phyloP scores from a whole-genome alignment of 345 rosid genomes.

The Durio zibethinus region DNA sequence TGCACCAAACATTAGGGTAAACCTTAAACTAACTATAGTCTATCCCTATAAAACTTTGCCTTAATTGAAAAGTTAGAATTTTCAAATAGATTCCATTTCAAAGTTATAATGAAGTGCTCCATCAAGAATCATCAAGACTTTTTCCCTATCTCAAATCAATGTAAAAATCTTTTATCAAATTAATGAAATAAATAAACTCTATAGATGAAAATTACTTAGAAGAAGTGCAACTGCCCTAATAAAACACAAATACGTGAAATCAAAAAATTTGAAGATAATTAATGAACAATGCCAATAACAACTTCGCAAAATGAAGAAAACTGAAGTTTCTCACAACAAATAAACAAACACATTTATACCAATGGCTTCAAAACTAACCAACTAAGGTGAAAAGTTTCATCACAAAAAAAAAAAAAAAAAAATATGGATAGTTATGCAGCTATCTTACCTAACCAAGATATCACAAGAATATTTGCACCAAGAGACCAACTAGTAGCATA shows the following conservation, averaged over 20 bases:
- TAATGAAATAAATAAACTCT: too few relatives aligned
- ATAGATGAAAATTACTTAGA: too few relatives aligned
- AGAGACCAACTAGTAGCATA: conserved; percentile 96
- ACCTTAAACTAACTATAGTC: not conserved
- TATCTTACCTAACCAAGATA: conserved; percentile 68
- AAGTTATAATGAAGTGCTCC: not conserved
- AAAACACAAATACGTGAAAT: too few relatives aligned
- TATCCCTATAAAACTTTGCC: not conserved
- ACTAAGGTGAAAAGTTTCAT: not conserved
- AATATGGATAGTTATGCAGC: not conserved
- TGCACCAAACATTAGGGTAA: not conserved
- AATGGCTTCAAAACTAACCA: not conserved
- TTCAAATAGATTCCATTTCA: not conserved
- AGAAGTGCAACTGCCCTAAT: too few relatives aligned
- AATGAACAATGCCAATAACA: not conserved
- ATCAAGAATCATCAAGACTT: not conserved
- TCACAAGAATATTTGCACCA: conserved; percentile 88
- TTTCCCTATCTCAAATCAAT: not conserved
- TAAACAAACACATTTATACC: not conserved
- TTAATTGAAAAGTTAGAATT: not conserved
- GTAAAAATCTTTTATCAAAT: not conserved
- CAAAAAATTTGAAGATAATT: not conserved
- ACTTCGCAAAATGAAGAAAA: not conserved
- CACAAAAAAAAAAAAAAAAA: not conserved
- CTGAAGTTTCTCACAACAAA: not conserved